Conservation (phyloP, 2,329 filamentous ascomycete genomes). For the Aspergillus ustus region DNA sequence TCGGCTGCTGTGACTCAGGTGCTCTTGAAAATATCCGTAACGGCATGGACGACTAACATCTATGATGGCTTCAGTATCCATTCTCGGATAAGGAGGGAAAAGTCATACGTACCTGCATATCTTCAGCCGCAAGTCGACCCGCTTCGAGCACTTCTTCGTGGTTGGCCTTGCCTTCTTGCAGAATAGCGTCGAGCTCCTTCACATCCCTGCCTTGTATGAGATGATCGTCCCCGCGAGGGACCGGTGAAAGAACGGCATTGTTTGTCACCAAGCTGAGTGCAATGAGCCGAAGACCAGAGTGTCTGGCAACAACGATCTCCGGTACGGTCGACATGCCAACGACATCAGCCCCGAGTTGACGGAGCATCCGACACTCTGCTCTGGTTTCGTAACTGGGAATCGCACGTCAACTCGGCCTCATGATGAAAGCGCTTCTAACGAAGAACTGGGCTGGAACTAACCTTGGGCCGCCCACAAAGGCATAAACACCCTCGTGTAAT, state of each 20-base stretch:
- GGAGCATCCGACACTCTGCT: conserved; percentile 67
- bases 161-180: conserved; percentile 64
- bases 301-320: conserved; percentile 69
- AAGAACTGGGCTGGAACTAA: conserved; percentile 38
- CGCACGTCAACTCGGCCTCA: neutral
- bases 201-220: conserved; percentile 56
- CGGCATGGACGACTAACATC: conserved; percentile 42
- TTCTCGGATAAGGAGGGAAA: neutral
- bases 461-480: conserved; percentile 67
- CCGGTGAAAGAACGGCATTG: conserved; percentile 63
- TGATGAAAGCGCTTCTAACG: neutral
- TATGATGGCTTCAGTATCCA: conserved; percentile 30
- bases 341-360: conserved; percentile 66
- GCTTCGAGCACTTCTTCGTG: conserved; percentile 70
- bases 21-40: conserved; percentile 35
- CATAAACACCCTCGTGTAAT: conserved; percentile 69
- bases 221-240: conserved; percentile 61
- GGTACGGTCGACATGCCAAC: conserved; percentile 74
- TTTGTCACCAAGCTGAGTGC: conserved; percentile 71
- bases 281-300: conserved; percentile 65
- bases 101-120: conserved; percentile 61
- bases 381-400: conserved; percentile 63
- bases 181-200: conserved; percentile 57
- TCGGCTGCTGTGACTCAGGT: conserved; percentile 6
- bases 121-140: conserved; percentile 62